Conservation (phyloP, 179 eudicot genomes). For the Amaranthus tricolor region DNA sequence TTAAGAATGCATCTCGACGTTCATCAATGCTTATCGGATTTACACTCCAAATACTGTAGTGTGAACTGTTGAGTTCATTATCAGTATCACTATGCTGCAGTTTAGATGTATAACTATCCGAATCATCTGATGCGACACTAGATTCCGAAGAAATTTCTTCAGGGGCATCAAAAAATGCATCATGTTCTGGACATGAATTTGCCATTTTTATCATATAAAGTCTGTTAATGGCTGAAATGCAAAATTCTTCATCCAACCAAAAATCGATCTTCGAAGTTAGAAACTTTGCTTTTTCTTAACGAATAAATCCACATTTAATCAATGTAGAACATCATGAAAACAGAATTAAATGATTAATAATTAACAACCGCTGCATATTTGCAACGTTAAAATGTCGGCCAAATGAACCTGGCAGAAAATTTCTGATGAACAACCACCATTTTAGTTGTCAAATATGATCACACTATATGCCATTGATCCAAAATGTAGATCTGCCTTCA, state of each 20-base stretch:
- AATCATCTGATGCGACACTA: slow-evolving; percentile 38
- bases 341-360: neutral
- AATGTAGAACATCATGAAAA: neutral
- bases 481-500: neutral
- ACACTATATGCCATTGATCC: slow-evolving; percentile 4
- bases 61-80: slow-evolving; percentile 23
- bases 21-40: slow-evolving; percentile 55
- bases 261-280: neutral
- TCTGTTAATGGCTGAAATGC: neutral
- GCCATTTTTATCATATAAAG: slow-evolving; percentile 12
- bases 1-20: slow-evolving; percentile 59
- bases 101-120: slow-evolving; percentile 32
- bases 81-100: slow-evolving; percentile 13
- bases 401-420: neutral
- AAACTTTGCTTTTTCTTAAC: neutral
- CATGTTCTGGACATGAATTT: slow-evolving; percentile 22
- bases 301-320: neutral
- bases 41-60: slow-evolving; percentile 57
- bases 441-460: neutral
- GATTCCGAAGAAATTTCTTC: slow-evolving; percentile 53
- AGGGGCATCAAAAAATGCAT: slow-evolving; percentile 53
- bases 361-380: neutral
- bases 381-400: neutral
- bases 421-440: neutral
- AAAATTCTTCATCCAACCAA: neutral